These are phyloP conservation scores for Phialophora macrospora DNA, from an alignment of 2,329 filamentous ascomycete genomes.

Conservation along the genomic window DNA sequence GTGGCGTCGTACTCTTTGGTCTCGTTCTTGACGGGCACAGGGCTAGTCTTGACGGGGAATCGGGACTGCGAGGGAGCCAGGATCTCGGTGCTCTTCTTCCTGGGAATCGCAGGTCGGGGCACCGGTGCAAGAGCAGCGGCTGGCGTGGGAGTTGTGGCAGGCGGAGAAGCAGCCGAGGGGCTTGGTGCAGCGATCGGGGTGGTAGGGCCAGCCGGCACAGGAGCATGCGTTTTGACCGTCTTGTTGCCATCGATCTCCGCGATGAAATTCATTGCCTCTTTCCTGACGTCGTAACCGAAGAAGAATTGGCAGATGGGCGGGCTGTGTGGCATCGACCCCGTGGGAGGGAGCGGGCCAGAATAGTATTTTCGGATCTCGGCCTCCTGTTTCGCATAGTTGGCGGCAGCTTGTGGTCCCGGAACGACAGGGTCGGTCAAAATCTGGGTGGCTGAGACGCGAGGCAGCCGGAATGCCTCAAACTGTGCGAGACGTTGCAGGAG, in stretches of 20 bases:
- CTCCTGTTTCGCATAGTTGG: conserved; percentile 37
- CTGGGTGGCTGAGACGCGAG: conserved; percentile 37
- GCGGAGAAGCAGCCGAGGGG: background rate
- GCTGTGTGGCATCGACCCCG: conserved; percentile 36
- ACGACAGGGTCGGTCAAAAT: conserved; percentile 39
- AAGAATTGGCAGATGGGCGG: conserved; percentile 39
- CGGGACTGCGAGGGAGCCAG: background rate
- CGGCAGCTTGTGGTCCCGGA: conserved; percentile 36
- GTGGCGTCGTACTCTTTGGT: background rate
- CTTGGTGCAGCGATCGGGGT: background rate
- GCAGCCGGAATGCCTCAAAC: conserved; percentile 36
- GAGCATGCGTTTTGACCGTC: background rate
- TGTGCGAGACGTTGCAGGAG: conserved; percentile 34
- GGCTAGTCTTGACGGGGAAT: background rate
- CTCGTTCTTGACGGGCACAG: background rate
- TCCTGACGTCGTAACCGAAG: conserved; percentile 38
- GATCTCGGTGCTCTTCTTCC: conserved; percentile 6
- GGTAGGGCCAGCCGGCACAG: background rate
- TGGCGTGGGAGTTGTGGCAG: background rate
- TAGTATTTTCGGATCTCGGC: conserved; percentile 38
- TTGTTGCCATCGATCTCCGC: conserved; percentile 19
- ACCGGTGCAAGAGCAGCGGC: background rate
- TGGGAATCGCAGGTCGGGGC: background rate
- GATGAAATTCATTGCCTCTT: conserved; percentile 32
- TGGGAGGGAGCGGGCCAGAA: conserved; percentile 37